A percentile compares a stretch with the other conserved stretches of the same genome.
Conservation (phyloP, 768 basidiomycete species). For the Amanita jacksonii region DNA sequence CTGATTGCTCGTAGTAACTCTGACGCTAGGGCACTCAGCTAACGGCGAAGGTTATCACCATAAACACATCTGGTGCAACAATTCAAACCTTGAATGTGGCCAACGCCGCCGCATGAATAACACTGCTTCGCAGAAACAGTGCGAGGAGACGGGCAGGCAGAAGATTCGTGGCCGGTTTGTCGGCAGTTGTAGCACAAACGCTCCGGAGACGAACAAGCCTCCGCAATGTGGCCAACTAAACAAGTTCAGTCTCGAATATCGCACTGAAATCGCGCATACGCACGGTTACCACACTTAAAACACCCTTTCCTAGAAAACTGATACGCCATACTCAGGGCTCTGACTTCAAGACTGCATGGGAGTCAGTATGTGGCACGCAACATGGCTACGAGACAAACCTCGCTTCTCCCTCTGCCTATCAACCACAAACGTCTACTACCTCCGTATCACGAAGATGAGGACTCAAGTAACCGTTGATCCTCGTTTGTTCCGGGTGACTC, state of each 20-base stretch:
- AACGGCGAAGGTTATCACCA: conserved; percentile 4
- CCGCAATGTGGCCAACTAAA: conserved; percentile 86
- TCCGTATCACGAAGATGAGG: conserved; percentile 49
- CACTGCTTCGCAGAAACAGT: conserved; percentile 83
- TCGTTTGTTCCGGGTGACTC: conserved; percentile 14
- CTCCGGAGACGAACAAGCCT: conserved; percentile 82
- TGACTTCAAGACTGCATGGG: conserved; percentile 3
- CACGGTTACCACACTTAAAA: conserved; percentile 91
- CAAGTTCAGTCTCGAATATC: conserved; percentile 11
- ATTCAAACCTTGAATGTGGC: conserved; percentile 60
- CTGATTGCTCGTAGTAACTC: conserved; percentile 57
- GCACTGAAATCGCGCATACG: conserved; percentile 22
- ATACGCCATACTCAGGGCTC: conserved; percentile 55
- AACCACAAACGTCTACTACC: conserved; percentile 59
- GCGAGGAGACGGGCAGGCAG: conserved; percentile 77
- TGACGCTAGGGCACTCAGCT: conserved; percentile 79
- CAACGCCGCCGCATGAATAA: conserved; percentile 88
- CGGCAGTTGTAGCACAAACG: conserved; percentile 93
- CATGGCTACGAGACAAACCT: conserved; percentile 11
- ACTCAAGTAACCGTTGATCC: conserved; percentile 30
- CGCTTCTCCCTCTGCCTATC: conserved; percentile 69
- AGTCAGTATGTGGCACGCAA: neutral
- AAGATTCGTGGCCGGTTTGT: conserved; percentile 90
- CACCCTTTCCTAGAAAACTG: conserved; percentile 83
- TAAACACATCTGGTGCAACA: neutral